Conservation (phyloP, 1,284 basidiomycete species). For the Pisolithus thermaeus region DNA sequence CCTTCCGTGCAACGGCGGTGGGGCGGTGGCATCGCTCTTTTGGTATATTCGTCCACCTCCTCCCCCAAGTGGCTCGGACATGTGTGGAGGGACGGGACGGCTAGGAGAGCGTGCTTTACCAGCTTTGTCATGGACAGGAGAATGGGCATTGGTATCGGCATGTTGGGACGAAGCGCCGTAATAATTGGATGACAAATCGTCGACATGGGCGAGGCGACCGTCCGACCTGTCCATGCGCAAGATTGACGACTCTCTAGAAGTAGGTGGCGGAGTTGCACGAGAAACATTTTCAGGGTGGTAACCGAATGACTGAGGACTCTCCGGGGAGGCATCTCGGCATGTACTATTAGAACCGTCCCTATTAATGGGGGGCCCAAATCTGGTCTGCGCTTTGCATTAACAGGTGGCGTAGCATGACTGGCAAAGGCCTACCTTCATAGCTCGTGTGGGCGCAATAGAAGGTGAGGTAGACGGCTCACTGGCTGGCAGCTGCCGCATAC, state of each 20-base stretch:
- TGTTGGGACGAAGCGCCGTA: conserved; percentile 13
- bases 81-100: background rate
- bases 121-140: background rate
- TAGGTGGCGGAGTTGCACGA: conserved; percentile 25
- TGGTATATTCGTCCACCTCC: background rate
- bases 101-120: conserved; percentile 2
- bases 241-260: conserved; percentile 28
- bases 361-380: conserved; percentile 26
- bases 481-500: conserved; percentile 11
- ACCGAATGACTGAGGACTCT: conserved; percentile 11
- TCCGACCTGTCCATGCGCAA: conserved; percentile 10
- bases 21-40: conserved; percentile 4
- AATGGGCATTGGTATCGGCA: conserved; percentile 6
- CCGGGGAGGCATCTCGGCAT: conserved; percentile 11
- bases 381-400: conserved; percentile 18
- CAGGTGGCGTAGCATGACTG: background rate
- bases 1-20: conserved; percentile 1
- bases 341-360: conserved; percentile 16
- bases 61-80: conserved; percentile 4
- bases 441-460: conserved; percentile 15
- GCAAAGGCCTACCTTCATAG: conserved; percentile 2
- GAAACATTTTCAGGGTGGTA: conserved; percentile 12
- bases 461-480: conserved; percentile 8
- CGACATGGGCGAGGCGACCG: background rate
- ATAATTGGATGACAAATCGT: background rate